These are phyloP conservation scores for Hymenoscyphus salicellus DNA, from an alignment of 2,329 filamentous ascomycete genomes.

Conservation along the genomic window DNA sequence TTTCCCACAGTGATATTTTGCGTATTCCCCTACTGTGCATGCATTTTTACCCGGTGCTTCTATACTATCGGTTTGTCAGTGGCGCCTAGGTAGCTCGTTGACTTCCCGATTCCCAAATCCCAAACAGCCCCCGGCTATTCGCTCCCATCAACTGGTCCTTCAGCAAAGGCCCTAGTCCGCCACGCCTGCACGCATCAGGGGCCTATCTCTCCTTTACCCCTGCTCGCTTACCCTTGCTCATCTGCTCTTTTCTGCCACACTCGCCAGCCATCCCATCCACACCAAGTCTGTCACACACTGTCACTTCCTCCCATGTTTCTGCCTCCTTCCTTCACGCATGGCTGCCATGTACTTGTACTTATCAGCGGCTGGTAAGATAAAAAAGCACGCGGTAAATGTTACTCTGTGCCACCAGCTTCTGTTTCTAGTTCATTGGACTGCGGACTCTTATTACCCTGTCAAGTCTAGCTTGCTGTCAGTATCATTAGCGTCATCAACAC, in stretches of 20 bases:
- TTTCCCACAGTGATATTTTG: not conserved
- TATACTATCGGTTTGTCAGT: not conserved
- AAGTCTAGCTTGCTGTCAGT: slow-evolving; percentile 20
- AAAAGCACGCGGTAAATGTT: slow-evolving; percentile 15
- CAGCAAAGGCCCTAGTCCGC: not conserved
- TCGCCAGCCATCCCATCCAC: not conserved
- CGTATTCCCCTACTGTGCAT: not conserved
- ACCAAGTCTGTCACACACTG: not conserved
- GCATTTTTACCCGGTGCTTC: not conserved
- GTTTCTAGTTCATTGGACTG: slow-evolving; percentile 35
- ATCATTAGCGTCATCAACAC: not conserved
- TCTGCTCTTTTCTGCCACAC: not conserved
- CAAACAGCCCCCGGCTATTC: slow-evolving; percentile 28
- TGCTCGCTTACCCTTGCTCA: not conserved
- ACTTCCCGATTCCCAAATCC: slow-evolving; percentile 12
- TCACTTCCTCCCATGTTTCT: not conserved
- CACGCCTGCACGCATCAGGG: slow-evolving; percentile 27
- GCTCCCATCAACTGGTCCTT: slow-evolving; percentile 20
- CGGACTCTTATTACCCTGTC: slow-evolving; percentile 26
- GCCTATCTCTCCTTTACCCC: not conserved
- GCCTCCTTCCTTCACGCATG: not conserved
- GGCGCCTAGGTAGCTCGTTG: not conserved
- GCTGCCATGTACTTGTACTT: slow-evolving; percentile 6
- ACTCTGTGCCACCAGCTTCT: slow-evolving; percentile 26
- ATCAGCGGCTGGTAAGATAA: slow-evolving; percentile 21